Evolutionary conservation across 2,329 filamentous ascomycete genomes (phyloP).

Genomic region (Fusarium humuli): DNA sequence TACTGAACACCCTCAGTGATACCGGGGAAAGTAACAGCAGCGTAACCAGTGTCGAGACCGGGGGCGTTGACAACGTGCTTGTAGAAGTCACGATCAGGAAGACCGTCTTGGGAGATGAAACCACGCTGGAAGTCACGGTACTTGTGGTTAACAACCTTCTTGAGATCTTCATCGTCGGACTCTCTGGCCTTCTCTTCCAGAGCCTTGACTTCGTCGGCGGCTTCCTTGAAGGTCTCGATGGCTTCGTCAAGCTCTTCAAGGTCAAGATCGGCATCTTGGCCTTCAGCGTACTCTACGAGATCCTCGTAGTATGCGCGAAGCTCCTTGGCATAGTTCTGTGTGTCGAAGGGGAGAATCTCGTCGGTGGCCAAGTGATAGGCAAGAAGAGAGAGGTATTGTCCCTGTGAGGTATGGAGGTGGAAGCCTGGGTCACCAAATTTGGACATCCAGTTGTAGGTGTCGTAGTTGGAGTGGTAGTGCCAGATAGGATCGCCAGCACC

Average conservation of each 20-base stretch:
- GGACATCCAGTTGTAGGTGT: constrained; percentile 87
- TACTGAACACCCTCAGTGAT: constrained; percentile 75
- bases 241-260: constrained; percentile 53
- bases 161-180: constrained; percentile 46
- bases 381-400: constrained; percentile 59
- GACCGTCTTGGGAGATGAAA: constrained; percentile 60
- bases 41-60: constrained; percentile 60
- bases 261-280: constrained; percentile 52
- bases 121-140: constrained; percentile 62
- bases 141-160: constrained; percentile 58
- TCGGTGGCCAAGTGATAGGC: constrained; percentile 54
- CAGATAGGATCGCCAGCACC: constrained; percentile 67
- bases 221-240: constrained; percentile 52
- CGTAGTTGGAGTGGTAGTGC: constrained; percentile 87
- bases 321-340: constrained; percentile 56
- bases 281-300: constrained; percentile 50
- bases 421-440: constrained; percentile 76
- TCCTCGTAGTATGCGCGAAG: constrained; percentile 55
- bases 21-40: constrained; percentile 61
- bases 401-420: constrained; percentile 68
- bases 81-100: constrained; percentile 59
- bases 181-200: constrained; percentile 49
- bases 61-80: constrained; percentile 61
- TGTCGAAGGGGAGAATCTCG: constrained; percentile 55
- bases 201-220: constrained; percentile 49